Conservation (phyloP, 495 filamentous ascomycete genomes). For the Tuber calosporum region DNA sequence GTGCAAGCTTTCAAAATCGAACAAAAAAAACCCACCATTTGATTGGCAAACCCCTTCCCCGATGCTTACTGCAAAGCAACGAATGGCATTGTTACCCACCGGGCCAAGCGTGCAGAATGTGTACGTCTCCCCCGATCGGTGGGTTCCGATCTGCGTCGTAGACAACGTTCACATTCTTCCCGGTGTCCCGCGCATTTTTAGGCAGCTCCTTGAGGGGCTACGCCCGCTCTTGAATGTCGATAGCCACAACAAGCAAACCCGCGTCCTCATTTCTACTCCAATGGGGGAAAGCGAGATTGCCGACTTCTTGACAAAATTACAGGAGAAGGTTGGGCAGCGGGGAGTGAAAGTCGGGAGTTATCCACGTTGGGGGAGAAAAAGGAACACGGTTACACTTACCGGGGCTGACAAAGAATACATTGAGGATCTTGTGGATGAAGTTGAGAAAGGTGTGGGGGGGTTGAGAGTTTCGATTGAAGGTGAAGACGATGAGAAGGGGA, state of each 20-base stretch:
- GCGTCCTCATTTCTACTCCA: conserved; percentile 74
- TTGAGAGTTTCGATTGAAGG: conserved; percentile 52
- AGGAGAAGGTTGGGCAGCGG: conserved; percentile 57
- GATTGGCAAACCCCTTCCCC: conserved; percentile 78
- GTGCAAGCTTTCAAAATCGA: conserved; percentile 68
- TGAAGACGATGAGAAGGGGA: conserved; percentile 50
- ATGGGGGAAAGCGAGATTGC: conserved; percentile 78
- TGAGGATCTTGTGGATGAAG: conserved; percentile 55
- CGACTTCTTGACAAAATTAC: conserved; percentile 70
- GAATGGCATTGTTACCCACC: conserved; percentile 81
- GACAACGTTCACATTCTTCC: conserved; percentile 94
- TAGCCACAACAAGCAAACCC: conserved; percentile 8
- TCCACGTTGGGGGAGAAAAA: conserved; percentile 79
- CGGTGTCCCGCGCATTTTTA: conserved; percentile 79
- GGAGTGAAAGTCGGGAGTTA: conserved; percentile 96
- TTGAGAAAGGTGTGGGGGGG: conserved; percentile 57
- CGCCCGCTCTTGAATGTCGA: conserved; percentile 54
- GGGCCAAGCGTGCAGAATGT: conserved; percentile 63
- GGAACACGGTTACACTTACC: conserved; percentile 87
- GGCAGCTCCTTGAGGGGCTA: conserved; percentile 65
- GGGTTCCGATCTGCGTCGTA: conserved; percentile 81
- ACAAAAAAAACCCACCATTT: conserved; percentile 66
- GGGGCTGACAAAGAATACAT: conserved; percentile 60
- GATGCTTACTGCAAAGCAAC: conserved; percentile 65
- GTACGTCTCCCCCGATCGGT: conserved; percentile 72